Evolutionary conservation across 2,329 filamentous ascomycete genomes (phyloP), one percentile per base, ranked within the genome.

Genomic region (Penicillium griseofulvum): DNA sequence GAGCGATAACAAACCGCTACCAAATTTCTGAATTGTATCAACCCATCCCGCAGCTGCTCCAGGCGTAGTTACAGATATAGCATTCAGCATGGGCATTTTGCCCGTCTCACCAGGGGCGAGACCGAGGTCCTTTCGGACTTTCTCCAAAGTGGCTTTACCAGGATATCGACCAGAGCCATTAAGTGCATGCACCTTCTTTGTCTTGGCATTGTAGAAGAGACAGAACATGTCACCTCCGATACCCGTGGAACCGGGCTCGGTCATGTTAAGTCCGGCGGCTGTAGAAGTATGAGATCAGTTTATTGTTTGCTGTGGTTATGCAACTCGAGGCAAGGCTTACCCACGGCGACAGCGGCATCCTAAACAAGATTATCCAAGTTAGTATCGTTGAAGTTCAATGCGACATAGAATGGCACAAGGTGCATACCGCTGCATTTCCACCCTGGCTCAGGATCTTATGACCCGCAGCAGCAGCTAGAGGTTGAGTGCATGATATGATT

Each of bases 211-310:
- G 78, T 93, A 97, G 80, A 85, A 97, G 34, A 97, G 84, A 73
- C 92, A 92, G 77, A 97, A 99, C 86, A 96, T 91, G 76, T 99
- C 94, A 59, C 94, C 94, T 54, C 94, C 94, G 57, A 99, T 97
- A 38, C 94, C 94, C 0, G 94, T 97, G 6, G 89, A 94, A 56
- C 87, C 86, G 8, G 94, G 94, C 71, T 99, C 94, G 0, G 93
- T 96, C 69, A 97, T 84, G 75, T 97, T 97, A 54, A 99, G 80
- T 5, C 87, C 91, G 31, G 94, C 94, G 42, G 94, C 93, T 90
- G 42, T 49, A 19, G 26, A 19, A 37, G 29, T 47, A 48, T 42
- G 3, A 9, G 7, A 59, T 65, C 46, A 65, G 59, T 36, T 36
- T 17, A 16, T 42, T 26, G 29, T 29, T 28, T 37, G 14, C 4